Evolutionary conservation across 495 filamentous ascomycete species (phyloP).

Genomic region (Tricharina praecox): DNA sequence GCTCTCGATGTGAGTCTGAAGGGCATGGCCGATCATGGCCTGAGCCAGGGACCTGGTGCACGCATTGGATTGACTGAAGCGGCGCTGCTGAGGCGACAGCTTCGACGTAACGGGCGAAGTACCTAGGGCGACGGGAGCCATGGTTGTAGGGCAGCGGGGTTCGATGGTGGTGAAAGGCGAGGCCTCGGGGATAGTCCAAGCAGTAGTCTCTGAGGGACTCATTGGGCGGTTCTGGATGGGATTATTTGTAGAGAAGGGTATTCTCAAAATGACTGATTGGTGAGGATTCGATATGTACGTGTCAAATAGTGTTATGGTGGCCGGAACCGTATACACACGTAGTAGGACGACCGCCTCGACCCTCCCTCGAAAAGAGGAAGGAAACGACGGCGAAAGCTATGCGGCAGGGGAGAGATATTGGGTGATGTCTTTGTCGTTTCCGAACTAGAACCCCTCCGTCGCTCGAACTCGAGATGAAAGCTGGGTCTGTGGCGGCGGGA

Average conservation of each 20-base stretch:
- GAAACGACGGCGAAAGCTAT: slow-evolving; percentile 28
- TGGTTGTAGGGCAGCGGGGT: slow-evolving; percentile 19
- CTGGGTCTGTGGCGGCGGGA: slow-evolving; percentile 23
- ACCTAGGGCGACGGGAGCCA: slow-evolving; percentile 24
- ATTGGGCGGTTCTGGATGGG: slow-evolving; percentile 7
- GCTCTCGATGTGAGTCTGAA: slow-evolving; percentile 61
- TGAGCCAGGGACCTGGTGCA: slow-evolving; percentile 14
- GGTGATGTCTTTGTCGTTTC: slow-evolving; percentile 9
- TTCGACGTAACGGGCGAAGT: slow-evolving; percentile 9
- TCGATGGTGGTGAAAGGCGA: slow-evolving; percentile 20
- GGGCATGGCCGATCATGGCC: slow-evolving; percentile 53
- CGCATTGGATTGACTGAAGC: slow-evolving; percentile 18
- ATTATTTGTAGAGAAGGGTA: slow-evolving; percentile 1
- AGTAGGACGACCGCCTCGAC: slow-evolving; percentile 27
- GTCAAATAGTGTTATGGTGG: slow-evolving; percentile 23
- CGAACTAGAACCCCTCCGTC: slow-evolving; percentile 18
- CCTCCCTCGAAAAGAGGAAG: slow-evolving; percentile 28
- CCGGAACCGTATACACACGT: slow-evolving; percentile 25
- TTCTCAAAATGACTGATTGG: too few relatives aligned
- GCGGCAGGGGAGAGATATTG: slow-evolving; percentile 22
- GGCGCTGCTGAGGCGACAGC: slow-evolving; percentile 14
- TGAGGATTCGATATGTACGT: not conserved
- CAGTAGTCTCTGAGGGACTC: slow-evolving; percentile 24
- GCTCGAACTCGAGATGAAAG: slow-evolving; percentile 9
- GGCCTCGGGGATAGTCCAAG: slow-evolving; percentile 19